Base-by-base conservation (phyloP, 1,139 yeast species). In the Kodamaea arcana region DNA sequence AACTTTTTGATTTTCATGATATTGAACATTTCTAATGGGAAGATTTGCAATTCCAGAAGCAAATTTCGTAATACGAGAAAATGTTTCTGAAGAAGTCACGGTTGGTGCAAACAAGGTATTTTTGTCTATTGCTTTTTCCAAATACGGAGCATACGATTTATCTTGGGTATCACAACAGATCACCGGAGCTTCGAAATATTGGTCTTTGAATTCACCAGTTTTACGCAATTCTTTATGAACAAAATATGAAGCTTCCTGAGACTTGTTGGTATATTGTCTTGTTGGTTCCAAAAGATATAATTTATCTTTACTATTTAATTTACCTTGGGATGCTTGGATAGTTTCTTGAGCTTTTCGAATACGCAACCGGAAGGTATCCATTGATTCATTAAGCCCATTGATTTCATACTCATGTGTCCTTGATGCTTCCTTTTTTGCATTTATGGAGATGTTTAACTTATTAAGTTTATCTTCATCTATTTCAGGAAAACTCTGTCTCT, bases 101-200 rank as follows among this genome's bases (percentile, higher is more conserved):
- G 68, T 63, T 2, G 69, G 44, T 1, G 95, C 78, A 35, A 75
- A 58, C 32, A 78, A 58, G 7, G 82, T 71, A 37, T 69, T 69
- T 30, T 58, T 57, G 34, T 78, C 80, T 10, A 85, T 68, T 10
- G 79, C 65, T 35, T 75, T 69, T 36, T 81, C 86, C 32, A 86
- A 56, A 43, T 73, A 73, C 17, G 71, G 63, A 1, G 81, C 84
- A 48, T 70, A 72, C 4, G 50, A 51, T 12, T 57, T 56, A 41
- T 79, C 72, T 2, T 64, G 67, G 1, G 80, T 75, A 15, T 73
- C 67, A 30, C 94, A 67, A 0, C 84, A 69, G 26, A 87, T 65
- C n/a, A 80, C 63, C 0, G 97, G 94, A 2, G 95, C 94, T 49
- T 83, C 95, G 43, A 66, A 75, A 36, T 83, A 78, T 8, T 53